Conservation (phyloP, 179 eudicot genomes). For the Carnegiea gigantea region DNA sequence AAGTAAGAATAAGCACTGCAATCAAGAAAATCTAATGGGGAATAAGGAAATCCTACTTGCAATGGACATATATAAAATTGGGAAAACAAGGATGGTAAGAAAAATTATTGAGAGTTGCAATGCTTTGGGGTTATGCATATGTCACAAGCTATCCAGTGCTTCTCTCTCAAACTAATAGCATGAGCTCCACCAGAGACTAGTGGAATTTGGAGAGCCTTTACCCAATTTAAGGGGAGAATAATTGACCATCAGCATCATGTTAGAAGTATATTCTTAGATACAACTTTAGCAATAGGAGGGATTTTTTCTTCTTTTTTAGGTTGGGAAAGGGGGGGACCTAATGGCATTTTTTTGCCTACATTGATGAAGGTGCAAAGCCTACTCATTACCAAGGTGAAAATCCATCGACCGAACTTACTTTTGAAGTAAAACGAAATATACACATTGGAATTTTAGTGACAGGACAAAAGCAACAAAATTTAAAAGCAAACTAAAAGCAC, state of each 20-base stretch:
- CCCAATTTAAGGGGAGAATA: slow-evolving; percentile 84
- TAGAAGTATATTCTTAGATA: slow-evolving; percentile 13
- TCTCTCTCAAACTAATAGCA: slow-evolving; percentile 87
- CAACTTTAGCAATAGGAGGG: not conserved
- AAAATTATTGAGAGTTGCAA: no score
- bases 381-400: not conserved
- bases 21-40: slow-evolving; percentile 89
- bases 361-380: not conserved
- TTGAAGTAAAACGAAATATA: not conserved
- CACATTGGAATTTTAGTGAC: not conserved
- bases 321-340: no score
- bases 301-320: no score
- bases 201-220: slow-evolving; percentile 73
- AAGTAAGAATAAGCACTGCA: slow-evolving; percentile 53
- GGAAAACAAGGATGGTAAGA: no score
- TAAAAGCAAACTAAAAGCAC: not conserved
- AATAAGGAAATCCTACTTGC: slow-evolving; percentile 72
- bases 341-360: no score
- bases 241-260: slow-evolving; percentile 69
- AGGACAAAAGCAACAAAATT: not conserved
- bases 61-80: slow-evolving; percentile 20
- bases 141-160: slow-evolving; percentile 82
- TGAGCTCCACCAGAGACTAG: slow-evolving; percentile 73
- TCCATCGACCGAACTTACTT: not conserved
- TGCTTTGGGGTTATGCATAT: slow-evolving; percentile 41